Evolutionary conservation across 306 rosid species (phyloP).

Genomic region (Leucaena leucocephala): DNA sequence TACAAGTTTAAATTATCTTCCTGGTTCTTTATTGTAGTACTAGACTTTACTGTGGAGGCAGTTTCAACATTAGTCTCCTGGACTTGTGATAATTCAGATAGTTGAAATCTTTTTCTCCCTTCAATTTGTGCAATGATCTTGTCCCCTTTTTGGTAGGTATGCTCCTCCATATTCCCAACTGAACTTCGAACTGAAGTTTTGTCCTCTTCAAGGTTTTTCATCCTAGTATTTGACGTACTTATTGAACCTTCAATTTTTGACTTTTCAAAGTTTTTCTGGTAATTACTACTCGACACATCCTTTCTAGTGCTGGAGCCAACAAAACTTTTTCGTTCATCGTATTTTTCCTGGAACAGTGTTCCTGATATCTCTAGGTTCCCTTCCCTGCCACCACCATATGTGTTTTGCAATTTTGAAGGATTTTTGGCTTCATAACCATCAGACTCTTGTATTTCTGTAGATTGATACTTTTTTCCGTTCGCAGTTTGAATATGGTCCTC

Average conservation of each 20-base stretch:
- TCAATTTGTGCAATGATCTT: slow-evolving; percentile 34
- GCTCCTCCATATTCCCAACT: slow-evolving; percentile 51
- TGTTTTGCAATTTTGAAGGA: slow-evolving; percentile 38
- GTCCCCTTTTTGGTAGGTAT: slow-evolving; percentile 43
- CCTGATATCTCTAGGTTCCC: slow-evolving; percentile 47
- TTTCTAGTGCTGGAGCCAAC: slow-evolving; percentile 38
- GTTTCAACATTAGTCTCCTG: slow-evolving; percentile 43
- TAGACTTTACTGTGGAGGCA: slow-evolving; percentile 43
- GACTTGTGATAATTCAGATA: slow-evolving; percentile 52
- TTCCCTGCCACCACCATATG: slow-evolving; percentile 40
- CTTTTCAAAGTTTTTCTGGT: slow-evolving; percentile 43
- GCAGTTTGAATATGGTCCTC: slow-evolving; percentile 48
- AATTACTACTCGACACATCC: slow-evolving; percentile 42
- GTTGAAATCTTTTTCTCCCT: slow-evolving; percentile 49
- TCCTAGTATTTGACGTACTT: slow-evolving; percentile 45
- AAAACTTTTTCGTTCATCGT: slow-evolving; percentile 37
- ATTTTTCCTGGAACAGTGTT: slow-evolving; percentile 40
- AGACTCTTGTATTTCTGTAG: slow-evolving; percentile 42
- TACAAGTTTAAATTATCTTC: slow-evolving; percentile 44
- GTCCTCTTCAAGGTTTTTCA: slow-evolving; percentile 44
- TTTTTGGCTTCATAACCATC: slow-evolving; percentile 39
- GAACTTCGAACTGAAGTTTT: slow-evolving; percentile 41
- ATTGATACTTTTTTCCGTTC: slow-evolving; percentile 48
- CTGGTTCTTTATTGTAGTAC: slow-evolving; percentile 45
- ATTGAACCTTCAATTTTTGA: slow-evolving; percentile 50